phyloP scores from a whole-genome alignment of 2,329 filamentous ascomycete species.

The Calycina herbarum region DNA sequence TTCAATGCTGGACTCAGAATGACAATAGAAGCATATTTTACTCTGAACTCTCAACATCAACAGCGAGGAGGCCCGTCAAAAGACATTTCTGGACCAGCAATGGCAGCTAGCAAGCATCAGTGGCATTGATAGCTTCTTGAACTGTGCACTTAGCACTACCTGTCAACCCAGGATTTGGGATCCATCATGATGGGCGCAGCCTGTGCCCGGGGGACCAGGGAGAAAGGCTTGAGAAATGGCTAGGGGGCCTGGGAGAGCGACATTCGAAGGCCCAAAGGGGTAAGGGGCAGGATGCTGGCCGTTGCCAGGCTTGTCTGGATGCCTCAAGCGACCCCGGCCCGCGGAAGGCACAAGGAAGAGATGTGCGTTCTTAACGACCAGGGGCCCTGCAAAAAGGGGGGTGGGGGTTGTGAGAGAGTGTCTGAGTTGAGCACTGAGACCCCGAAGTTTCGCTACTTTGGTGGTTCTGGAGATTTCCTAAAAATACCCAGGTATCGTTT shows the following conservation, averaged over 20 bases:
- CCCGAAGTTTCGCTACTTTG: neutral
- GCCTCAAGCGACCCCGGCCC: neutral
- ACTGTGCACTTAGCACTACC: conserved; percentile 3
- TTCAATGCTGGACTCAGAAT: neutral
- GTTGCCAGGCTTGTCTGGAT: conserved; percentile 1
- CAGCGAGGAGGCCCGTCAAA: conserved; percentile 2
- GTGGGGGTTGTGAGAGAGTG: neutral
- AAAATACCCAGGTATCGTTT: neutral
- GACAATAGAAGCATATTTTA: neutral
- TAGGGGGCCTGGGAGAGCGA: conserved; percentile 6
- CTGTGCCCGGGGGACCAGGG: neutral
- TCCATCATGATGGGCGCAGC: conserved; percentile 7
- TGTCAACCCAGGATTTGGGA: conserved; percentile 7
- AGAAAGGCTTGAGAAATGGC: neutral
- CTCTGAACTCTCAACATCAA: neutral
- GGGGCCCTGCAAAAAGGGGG: neutral
- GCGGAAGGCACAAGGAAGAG: neutral
- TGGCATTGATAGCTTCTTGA: neutral
- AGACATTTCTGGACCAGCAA: conserved; percentile 3
- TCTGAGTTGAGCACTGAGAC: neutral
- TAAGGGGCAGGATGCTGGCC: neutral
- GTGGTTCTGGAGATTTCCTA: neutral
- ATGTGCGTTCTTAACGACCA: neutral
- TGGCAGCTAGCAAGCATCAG: conserved; percentile 5
- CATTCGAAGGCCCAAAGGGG: neutral